phyloP scores from a whole-genome alignment of 2,329 filamentous ascomycete genomes.

The Exophiala mesophila region DNA sequence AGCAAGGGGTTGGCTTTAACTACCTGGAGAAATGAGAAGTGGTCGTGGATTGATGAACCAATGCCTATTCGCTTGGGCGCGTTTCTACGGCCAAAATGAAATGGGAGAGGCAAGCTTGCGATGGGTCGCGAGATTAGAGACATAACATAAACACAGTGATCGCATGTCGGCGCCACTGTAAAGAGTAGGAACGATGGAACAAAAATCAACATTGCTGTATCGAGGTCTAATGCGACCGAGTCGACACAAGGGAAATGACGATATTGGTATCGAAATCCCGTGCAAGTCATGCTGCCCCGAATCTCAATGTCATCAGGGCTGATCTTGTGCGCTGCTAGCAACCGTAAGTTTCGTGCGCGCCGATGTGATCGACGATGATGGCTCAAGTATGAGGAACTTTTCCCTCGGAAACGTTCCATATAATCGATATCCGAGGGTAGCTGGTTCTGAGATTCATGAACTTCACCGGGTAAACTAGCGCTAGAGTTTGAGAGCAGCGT shows the following conservation, averaged over 20 bases:
- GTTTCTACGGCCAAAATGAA: slow-evolving; percentile 1
- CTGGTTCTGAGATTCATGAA: neutral
- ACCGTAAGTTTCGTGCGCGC: neutral
- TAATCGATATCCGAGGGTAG: neutral
- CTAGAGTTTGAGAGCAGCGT: neutral
- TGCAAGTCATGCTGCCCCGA: slow-evolving; percentile 4
- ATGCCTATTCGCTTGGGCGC: slow-evolving; percentile 4
- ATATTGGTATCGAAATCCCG: neutral
- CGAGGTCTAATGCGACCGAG: neutral
- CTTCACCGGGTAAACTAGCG: neutral
- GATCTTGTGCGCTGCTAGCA: neutral
- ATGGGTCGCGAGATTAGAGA: neutral
- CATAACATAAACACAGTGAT: slow-evolving; percentile 1
- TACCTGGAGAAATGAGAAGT: slow-evolving; percentile 1
- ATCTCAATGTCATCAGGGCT: neutral
- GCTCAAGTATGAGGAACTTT: neutral
- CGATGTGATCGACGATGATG: neutral
- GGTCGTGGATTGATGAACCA: slow-evolving; percentile 2
- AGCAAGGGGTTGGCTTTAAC: neutral
- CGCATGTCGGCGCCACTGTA: slow-evolving; percentile 1
- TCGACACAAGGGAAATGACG: neutral
- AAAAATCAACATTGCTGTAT: slow-evolving; percentile 2
- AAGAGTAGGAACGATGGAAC: neutral
- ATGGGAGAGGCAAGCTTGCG: slow-evolving; percentile 1
- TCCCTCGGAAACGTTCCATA: neutral